Percentiles rank a stretch among this genome's conserved stretches.
Evolutionary conservation across 148 eudicot species (phyloP).

Genomic region (Rhododendron griersonianum): DNA sequence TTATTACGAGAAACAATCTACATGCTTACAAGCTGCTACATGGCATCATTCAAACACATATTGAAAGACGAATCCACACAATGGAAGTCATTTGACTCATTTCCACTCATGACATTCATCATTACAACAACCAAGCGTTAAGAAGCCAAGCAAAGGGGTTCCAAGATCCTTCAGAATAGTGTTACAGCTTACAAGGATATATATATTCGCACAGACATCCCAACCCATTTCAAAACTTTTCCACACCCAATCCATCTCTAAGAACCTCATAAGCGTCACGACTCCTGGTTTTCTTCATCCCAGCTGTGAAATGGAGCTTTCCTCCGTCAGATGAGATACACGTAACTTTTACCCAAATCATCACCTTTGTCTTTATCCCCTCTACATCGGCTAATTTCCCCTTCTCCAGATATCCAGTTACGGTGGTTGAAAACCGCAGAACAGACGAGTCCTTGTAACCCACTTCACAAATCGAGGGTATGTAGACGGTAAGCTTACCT

Average conservation of each 20-base stretch:
- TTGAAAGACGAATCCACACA: background rate
- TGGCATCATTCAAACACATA: background rate
- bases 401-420: conserved; percentile 82
- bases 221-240: conserved; percentile 50
- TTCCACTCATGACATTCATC: background rate
- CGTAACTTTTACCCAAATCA: conserved; percentile 86
- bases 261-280: conserved; percentile 82
- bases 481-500: conserved; percentile 61
- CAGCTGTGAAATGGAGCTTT: conserved; percentile 72
- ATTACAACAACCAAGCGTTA: background rate
- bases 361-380: conserved; percentile 84
- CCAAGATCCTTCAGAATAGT: background rate
- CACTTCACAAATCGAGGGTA: conserved; percentile 83
- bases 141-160: background rate
- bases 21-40: background rate
- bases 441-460: conserved; percentile 89
- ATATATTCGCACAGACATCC: conserved; percentile 6
- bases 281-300: conserved; percentile 75
- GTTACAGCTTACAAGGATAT: background rate
- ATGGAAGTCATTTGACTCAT: background rate
- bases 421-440: conserved; percentile 70
- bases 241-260: conserved; percentile 66
- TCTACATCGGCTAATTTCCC: conserved; percentile 83
- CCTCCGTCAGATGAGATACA: conserved; percentile 63
- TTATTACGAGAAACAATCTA: background rate